phyloP scores from a whole-genome alignment of 805 yeast genomes.

The Barnettozyma siamensis region DNA sequence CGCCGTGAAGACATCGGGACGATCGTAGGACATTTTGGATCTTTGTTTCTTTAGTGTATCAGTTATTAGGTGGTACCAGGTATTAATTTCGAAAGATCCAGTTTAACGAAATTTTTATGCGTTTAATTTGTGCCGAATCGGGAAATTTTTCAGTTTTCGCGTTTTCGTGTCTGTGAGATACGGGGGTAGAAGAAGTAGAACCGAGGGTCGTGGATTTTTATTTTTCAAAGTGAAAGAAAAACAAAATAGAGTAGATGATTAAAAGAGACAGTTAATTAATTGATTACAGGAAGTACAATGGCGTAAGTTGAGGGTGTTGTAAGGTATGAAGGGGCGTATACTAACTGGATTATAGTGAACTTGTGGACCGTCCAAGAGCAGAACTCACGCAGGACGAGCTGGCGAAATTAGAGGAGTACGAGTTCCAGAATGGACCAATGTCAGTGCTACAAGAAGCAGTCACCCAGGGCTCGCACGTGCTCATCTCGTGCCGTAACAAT shows the following conservation, averaged over 20 bases:
- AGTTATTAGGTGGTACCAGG: neutral
- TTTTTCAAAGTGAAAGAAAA: neutral
- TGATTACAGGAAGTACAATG: constrained; percentile 11
- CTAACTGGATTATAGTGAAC: constrained; percentile 39
- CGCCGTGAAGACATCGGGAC: constrained; percentile 63
- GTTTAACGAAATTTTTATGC: constrained; percentile 8
- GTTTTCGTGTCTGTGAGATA: neutral
- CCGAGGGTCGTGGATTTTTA: neutral
- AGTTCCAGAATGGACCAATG: constrained; percentile 87
- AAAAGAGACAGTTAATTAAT: too few relatives aligned
- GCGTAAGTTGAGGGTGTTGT: too few relatives aligned
- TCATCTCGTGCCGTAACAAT: constrained; percentile 87
- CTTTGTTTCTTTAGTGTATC: neutral
- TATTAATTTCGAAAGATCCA: too few relatives aligned
- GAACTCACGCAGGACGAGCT: constrained; percentile 79
- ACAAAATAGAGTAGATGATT: too few relatives aligned
- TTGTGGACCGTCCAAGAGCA: constrained; percentile 66
- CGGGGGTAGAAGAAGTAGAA: neutral
- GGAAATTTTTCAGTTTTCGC: constrained; percentile 7
- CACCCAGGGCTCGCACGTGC: constrained; percentile 64
- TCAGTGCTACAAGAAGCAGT: constrained; percentile 82
- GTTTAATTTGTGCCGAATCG: constrained; percentile 12
- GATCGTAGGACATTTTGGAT: constrained; percentile 22
- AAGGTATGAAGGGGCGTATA: too few relatives aligned
- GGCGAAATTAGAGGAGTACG: constrained; percentile 80